Evolutionary conservation across 2,329 filamentous ascomycete species (phyloP), one percentile per base, ranked within the genome.

Genomic region (Neonectria hederae): DNA sequence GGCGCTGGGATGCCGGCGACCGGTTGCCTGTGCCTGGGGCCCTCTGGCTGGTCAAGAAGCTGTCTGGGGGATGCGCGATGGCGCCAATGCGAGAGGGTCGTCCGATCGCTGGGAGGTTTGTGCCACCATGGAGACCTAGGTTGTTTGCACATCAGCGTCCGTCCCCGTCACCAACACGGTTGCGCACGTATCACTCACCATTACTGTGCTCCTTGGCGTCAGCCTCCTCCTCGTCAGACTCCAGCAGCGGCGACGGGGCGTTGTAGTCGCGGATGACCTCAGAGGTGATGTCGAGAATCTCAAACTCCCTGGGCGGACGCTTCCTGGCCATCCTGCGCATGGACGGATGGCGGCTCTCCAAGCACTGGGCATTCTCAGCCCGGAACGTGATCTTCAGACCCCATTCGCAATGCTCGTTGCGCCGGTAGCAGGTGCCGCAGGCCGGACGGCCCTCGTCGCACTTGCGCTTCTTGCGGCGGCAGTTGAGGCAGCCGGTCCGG

Each of bases 401-500:
- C 78, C 78, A 80, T 74, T 77, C 73, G 45, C 78, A 80, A 1
- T 52, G 52, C 54, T 79, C 76, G 26, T 68, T 69, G 4, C 74
- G 72, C 10, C 76, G 74, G 11, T 70, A 63, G 65, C 78, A 80
- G 2, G 76, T 76, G 14, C 77, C 76, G 46, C 78, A 80, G 2
- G 75, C 65, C 7, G 78, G 78, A 1, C 74, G 76, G 6, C 66
- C 66, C 61, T 80, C 78, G 56, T 80, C 78, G 59, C 78, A 80
- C 63, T 79, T 80, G 45, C 78, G 73, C 73, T 80, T 80, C 69
- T 77, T 79, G 38, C 76, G 76, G 8, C 78, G 77, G 28, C 78
- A 80, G 63, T 79, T 79, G 58, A 79, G 75, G 42, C 78, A 80
- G 1, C 78, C 77, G 5, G 76, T 78, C 24, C 77, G 70, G 14